Base-by-base conservation (phyloP, 2,329 filamentous ascomycete genomes). In the Arthroderma uncinatum region DNA sequence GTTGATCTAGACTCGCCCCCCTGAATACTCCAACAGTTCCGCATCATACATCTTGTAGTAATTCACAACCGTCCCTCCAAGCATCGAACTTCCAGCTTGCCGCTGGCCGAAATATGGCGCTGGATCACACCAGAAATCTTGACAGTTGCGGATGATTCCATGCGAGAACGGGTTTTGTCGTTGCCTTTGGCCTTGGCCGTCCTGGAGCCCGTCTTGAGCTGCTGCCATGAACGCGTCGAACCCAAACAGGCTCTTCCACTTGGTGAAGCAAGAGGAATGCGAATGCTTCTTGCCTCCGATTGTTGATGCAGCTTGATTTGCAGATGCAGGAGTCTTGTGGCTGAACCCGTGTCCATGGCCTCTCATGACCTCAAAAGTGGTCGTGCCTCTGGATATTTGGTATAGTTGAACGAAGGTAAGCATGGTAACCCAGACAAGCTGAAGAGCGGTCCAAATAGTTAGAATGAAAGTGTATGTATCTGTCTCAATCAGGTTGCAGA, bases 361-460 rank as follows among this genome's bases (percentile, higher is more conserved):
- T 61, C 85, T 84, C 91, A 98, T 97, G 71, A 91, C 95, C 73
- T 98, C 93, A 72, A 88, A 97, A 0, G 93, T 98, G 0, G 93
- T 98, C 77, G 95, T 86, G 58, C 91, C 94, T 60, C 90, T 84
- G 0, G 90, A 87, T 54, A 98, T 85, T 69, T 98, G 93, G 54
- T 96, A 79, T 54, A 96, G 83, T 69, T 98, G 94, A 4, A 97
- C 94, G 62, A 90, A 86, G 59, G 96, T 79, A 34, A 98, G 83
- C 91, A 98, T 97, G n/a, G 86, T 85, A 2, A 97, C 89, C 93
- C 93, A 98, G 19, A 89, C 86, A 33, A 96, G 80, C 71, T 98
- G 94, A 44, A 96, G 76, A 1, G 81, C 79, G 5, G 81, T 81
- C 93, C 93, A 98, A 28, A 88, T 74, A 10, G 82, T 81, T 19